phyloP scores from a whole-genome alignment of 768 basidiomycete genomes.

The Tylopilus balloui region DNA sequence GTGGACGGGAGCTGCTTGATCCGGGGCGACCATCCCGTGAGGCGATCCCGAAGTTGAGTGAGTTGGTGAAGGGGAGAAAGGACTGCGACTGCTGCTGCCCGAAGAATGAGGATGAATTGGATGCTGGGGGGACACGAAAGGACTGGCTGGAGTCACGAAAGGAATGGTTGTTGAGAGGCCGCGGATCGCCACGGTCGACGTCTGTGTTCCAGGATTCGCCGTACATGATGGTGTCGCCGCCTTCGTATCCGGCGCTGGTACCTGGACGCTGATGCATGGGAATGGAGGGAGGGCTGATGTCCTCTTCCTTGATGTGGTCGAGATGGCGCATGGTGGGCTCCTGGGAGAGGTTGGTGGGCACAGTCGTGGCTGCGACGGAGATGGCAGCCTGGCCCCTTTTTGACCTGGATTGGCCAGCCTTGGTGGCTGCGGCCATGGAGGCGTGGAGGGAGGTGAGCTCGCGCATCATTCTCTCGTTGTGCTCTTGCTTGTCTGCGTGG shows the following conservation, averaged over 20 bases:
- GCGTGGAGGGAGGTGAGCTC: constrained; percentile 82
- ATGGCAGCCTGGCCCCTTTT: constrained; percentile 35
- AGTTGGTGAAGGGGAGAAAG: constrained; percentile 58
- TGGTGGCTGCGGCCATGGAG: constrained; percentile 59
- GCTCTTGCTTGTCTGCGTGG: constrained; percentile 87
- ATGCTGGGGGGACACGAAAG: constrained; percentile 63
- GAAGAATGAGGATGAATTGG: constrained; percentile 37
- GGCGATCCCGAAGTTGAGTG: constrained; percentile 45
- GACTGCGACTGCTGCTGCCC: constrained; percentile 53
- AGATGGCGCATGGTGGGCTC: constrained; percentile 18
- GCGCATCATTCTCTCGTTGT: constrained; percentile 90
- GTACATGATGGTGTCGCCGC: constrained; percentile 32
- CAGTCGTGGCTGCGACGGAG: not conserved
- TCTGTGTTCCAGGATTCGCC: constrained; percentile 36
- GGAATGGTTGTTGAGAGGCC: constrained; percentile 52
- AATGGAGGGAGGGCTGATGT: constrained; percentile 25
- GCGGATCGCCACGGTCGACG: constrained; percentile 35
- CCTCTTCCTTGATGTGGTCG: constrained; percentile 42
- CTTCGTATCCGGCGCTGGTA: constrained; percentile 73
- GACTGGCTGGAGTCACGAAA: constrained; percentile 79
- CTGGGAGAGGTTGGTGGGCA: constrained; percentile 13
- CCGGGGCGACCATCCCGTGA: constrained; percentile 41
- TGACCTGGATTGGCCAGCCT: constrained; percentile 34
- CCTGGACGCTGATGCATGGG: constrained; percentile 54
- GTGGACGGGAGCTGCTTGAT: constrained; percentile 48